Evolutionary conservation across 768 basidiomycete species (phyloP).

Genomic region (Phanerochaete sordida): DNA sequence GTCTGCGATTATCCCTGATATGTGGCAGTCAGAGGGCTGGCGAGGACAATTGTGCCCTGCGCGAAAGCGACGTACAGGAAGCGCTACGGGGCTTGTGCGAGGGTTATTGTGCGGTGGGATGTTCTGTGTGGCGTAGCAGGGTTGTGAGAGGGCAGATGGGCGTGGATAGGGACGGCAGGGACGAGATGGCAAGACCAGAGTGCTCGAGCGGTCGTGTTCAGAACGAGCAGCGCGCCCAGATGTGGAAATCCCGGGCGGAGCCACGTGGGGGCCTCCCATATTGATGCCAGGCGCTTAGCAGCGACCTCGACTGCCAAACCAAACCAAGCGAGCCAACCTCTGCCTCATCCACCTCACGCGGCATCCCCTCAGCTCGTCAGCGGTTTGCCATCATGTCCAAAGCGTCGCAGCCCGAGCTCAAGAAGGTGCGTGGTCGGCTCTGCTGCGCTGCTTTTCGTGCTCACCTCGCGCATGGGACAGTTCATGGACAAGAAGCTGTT

Average conservation of each 20-base stretch:
- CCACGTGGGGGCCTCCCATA: slow-evolving; percentile 5
- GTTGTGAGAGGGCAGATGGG: no score
- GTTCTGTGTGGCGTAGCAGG: neutral
- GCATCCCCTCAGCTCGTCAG: neutral
- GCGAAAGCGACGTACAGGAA: neutral
- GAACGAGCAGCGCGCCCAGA: neutral
- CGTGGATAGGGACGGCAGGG: neutral
- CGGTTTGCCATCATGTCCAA: slow-evolving; percentile 57
- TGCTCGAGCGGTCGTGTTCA: slow-evolving; percentile 3
- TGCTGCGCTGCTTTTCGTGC: neutral
- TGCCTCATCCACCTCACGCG: neutral
- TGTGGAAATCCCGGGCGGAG: slow-evolving; percentile 3
- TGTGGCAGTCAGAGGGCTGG: neutral
- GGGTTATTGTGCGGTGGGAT: neutral
- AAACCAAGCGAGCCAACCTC: neutral
- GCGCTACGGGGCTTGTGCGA: neutral
- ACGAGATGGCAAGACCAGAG: slow-evolving; percentile 1
- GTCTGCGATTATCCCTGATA: neutral
- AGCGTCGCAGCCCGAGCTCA: slow-evolving; percentile 95
- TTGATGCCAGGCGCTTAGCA: neutral
- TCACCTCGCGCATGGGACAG: slow-evolving; percentile 36
- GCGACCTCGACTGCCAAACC: slow-evolving; percentile 5
- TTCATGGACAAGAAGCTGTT: slow-evolving; percentile 99
- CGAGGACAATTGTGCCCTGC: neutral
- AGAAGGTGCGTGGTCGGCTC: slow-evolving; percentile 75